A percentile compares a stretch with the other conserved stretches of the same genome.
Conservation (phyloP, 2,329 filamentous ascomycete species). For the Exophiala dermatitidis region DNA sequence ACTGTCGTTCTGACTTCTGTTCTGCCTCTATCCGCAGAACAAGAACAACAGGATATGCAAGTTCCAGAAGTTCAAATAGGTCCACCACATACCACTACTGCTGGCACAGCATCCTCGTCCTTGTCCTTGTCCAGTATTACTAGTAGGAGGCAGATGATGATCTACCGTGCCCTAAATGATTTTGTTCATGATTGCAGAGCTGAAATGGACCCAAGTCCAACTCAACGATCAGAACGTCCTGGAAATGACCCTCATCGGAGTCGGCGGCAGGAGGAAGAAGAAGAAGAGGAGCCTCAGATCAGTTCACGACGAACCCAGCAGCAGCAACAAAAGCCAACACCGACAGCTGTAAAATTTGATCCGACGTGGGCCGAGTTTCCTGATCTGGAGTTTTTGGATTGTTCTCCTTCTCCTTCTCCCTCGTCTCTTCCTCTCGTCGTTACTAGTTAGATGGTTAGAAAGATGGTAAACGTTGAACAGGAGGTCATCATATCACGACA, state of each 20-base stretch:
- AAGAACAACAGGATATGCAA: not conserved
- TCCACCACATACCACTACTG: no score
- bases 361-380: constrained; percentile 15
- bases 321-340: not conserved
- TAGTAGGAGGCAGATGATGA: constrained; percentile 4
- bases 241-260: no score
- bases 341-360: constrained; percentile 5
- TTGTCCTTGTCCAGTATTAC: no score
- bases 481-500: no score
- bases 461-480: no score
- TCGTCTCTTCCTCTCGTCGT: no score
- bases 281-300: no score
- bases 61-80: no score
- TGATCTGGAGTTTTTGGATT: constrained; percentile 6
- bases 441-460: no score
- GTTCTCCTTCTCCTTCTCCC: not conserved
- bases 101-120: no score
- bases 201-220: constrained; percentile 1
- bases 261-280: no score
- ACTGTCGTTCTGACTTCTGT: constrained; percentile 20
- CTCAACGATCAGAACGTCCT: no score
- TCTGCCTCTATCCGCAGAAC: not conserved
- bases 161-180: constrained; percentile 5
- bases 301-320: not conserved
- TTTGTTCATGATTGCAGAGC: constrained; percentile 10